Conservation (phyloP, 1,284 basidiomycete species). For the Apiotrichum veenhuisii region DNA sequence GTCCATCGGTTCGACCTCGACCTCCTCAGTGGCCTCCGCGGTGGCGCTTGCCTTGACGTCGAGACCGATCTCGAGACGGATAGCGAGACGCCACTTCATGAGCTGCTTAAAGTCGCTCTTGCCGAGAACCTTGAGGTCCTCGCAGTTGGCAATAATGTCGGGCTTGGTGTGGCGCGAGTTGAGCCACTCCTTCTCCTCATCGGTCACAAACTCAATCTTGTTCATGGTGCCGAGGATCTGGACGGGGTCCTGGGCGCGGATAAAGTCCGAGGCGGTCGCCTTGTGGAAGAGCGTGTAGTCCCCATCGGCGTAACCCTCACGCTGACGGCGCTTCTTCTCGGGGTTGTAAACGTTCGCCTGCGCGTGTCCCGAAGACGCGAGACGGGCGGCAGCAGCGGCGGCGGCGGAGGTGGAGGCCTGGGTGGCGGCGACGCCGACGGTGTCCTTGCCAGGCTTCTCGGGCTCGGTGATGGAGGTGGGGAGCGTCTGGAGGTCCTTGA, state of each 20-base stretch:
- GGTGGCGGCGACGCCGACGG: constrained; percentile 23
- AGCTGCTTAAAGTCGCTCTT: constrained; percentile 95
- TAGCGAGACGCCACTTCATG: constrained; percentile 81
- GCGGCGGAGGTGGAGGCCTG: constrained; percentile 30
- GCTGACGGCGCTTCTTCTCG: constrained; percentile 88
- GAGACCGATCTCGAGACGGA: constrained; percentile 81
- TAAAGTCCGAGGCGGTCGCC: constrained; percentile 68
- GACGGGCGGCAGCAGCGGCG: constrained; percentile 37
- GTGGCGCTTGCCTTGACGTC: constrained; percentile 69
- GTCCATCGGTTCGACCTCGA: constrained; percentile 72
- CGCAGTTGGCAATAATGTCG: constrained; percentile 76
- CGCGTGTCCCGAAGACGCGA: constrained; percentile 41
- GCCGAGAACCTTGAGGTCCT: constrained; percentile 94
- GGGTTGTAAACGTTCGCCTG: constrained; percentile 93
- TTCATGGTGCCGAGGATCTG: constrained; percentile 77
- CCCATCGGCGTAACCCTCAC: constrained; percentile 95
- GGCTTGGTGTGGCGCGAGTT: constrained; percentile 66
- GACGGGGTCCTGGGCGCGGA: constrained; percentile 68
- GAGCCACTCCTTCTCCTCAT: constrained; percentile 85
- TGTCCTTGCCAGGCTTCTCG: constrained; percentile 10
- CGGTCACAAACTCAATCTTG: constrained; percentile 74
- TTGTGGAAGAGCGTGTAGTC: constrained; percentile 87
- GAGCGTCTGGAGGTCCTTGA: constrained; percentile 73
- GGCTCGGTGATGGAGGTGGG: constrained; percentile 45
- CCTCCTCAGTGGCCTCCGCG: constrained; percentile 71